Evolutionary conservation across 1,284 basidiomycete genomes (phyloP).

Genomic region (Apiotrichum sp.): DNA sequence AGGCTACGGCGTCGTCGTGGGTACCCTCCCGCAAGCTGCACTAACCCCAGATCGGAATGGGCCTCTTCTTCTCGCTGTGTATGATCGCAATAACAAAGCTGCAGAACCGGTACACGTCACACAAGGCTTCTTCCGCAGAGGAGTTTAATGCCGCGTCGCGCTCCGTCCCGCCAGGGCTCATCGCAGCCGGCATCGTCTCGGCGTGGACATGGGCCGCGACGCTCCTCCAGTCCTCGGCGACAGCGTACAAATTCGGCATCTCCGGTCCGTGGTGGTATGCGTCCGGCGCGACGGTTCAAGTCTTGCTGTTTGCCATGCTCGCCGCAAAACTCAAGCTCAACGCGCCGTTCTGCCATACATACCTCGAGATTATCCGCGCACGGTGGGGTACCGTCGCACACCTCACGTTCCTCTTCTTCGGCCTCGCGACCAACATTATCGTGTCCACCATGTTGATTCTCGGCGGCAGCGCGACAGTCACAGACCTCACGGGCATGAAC

Average conservation of each 20-base stretch:
- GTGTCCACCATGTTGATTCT: conserved; percentile 58
- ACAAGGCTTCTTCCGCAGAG: conserved; percentile 50
- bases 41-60: conserved; percentile 55
- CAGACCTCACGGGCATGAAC: conserved; percentile 71
- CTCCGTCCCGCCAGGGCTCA: conserved; percentile 79
- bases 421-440: conserved; percentile 67
- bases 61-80: conserved; percentile 71
- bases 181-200: conserved; percentile 76
- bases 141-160: conserved; percentile 70
- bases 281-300: conserved; percentile 48
- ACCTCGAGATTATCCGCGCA: conserved; percentile 57
- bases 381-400: conserved; percentile 73
- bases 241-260: conserved; percentile 64
- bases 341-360: conserved; percentile 51
- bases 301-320: conserved; percentile 54
- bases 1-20: conserved; percentile 73
- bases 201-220: conserved; percentile 56
- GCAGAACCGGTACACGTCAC: conserved; percentile 38
- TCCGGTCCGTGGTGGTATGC: conserved; percentile 49
- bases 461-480: conserved; percentile 72
- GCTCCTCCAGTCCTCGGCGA: conserved; percentile 45
- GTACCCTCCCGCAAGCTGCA: conserved; percentile 30
- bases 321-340: conserved; percentile 55
- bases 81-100: conserved; percentile 53
- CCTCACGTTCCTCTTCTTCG: conserved; percentile 70